Base-by-base conservation (phyloP, 2,329 filamentous ascomycete species). In the Aureobasidium subglaciale region DNA sequence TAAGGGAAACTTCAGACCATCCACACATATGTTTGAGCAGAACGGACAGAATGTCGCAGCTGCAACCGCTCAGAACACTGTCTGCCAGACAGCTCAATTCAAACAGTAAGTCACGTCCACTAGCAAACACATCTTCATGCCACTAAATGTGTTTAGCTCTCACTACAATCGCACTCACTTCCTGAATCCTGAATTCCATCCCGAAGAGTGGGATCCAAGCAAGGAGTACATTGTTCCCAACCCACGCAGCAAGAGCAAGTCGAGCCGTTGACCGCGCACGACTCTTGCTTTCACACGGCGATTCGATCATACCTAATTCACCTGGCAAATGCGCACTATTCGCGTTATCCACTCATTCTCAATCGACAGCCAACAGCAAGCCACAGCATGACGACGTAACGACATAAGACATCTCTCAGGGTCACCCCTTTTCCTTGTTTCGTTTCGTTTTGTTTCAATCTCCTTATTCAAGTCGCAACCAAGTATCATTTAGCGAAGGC, bases 81-180 rank as follows among this genome's bases (percentile, higher is more conserved):
- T 73, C 18, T 75, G 75, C 57, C 73, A 76, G 60, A 78, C 76
- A 18, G 70, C 73, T 3, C 76, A 76, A 58, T 78, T 78, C 63
- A 71, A 72, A 59, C 76, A 75, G 73, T 75, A 64, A 64, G 73
- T 60, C 18, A 2, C 8, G 18, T 3, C 4, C 3, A 10, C 25
- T 15, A 3, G 4, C 18, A 30, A 11, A 20, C 15, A 38, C 1
- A 53, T 4, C 9, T 16, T 25, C 13, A 11, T 10, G 20, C 24
- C n/a, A 20, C 46, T 57, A 29, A 53, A 11, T 16, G n/a, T 45
- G 7, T 24, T 6, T 16, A 78, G 75, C 62, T 78, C 75, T 5
- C 75, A 75, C 60, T 78, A 71, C 69, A 78, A 78, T 56, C 75
- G 74, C 18, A 75, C 75, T 5, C 76, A 79, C 64, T 79, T 75